Base-by-base conservation (phyloP, 345 rosid genomes). In the Lepidium didymum region DNA sequence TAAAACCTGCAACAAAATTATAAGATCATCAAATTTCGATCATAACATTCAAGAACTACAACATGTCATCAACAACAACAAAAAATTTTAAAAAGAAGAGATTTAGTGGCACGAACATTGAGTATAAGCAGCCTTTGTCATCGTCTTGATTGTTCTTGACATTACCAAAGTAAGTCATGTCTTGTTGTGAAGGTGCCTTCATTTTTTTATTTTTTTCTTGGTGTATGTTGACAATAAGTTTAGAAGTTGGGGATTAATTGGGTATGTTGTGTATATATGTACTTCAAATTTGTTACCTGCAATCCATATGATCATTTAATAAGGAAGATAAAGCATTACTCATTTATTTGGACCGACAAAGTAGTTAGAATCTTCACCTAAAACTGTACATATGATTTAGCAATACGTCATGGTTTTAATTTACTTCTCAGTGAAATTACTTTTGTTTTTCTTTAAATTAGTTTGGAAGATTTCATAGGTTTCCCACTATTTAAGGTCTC, bases 111-210 rank as follows among this genome's bases (percentile, higher is more conserved):
- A 72, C 64, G 10, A 1, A 73, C 72, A 46, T 73, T 65, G 72
- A 35, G 56, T 64, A 73, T 57, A 73, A 50, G 8, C 77, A 73
- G 60, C 72, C 77, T 56, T 34, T 50, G 12, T 73, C 66, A 2
- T 73, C 66, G 5, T 64, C 66, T 56, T 73, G 71, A 2, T 2
- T 66, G 31, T 50, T 38, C 38, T 73, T 57, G 53, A 65, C 58
- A 33, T 64, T 34, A 14, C 38, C 66, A 2, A 38, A 47, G 66
- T 73, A 64, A 57, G 14, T 67, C 77, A 73, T 73, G 12, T 65
- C 67, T 51, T 65, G 77, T 57, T 73, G 77, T 12, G 77, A 14
- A 57, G 77, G 77, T 56, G 72, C 77, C 8, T 73, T 73, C 77
- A 73, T 73, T 65, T 38, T 25, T 8, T 9, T 9, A 3, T 14